Conservation (phyloP, 208 protist genomes). For the Leishmania lainsoni region DNA sequence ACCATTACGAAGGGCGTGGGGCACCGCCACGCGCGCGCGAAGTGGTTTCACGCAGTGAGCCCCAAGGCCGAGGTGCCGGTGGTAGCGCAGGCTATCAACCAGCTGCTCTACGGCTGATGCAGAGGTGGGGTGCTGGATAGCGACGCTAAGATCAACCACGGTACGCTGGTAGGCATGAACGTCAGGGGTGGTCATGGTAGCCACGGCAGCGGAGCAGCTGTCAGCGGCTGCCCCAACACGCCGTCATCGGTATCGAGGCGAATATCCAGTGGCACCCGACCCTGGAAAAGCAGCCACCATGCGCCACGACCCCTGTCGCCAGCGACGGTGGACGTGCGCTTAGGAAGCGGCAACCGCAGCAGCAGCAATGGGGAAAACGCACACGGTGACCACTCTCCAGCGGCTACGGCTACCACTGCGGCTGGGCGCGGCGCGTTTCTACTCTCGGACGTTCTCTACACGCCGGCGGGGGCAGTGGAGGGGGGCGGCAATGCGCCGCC, state of each 20-base stretch:
- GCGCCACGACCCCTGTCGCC: constrained; percentile 32
- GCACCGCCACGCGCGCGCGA: constrained; percentile 13
- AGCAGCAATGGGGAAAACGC: neutral
- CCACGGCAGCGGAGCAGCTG: neutral
- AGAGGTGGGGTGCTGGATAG: neutral
- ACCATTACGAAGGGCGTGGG: neutral
- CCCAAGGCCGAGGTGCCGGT: constrained; percentile 12
- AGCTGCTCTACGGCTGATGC: neutral
- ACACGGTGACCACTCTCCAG: neutral
- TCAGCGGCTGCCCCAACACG: neutral
- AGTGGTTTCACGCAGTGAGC: constrained; percentile 50
- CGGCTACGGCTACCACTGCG: neutral
- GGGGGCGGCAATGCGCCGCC: neutral
- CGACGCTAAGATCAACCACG: neutral
- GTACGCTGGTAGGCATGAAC: neutral
- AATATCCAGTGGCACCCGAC: constrained; percentile 37
- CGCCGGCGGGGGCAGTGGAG: constrained; percentile 18
- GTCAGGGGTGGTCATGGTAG: neutral
- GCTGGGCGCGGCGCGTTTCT: neutral
- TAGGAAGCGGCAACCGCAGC: neutral
- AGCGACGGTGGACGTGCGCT: neutral
- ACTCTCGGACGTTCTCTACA: constrained; percentile 12
- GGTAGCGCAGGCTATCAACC: constrained; percentile 1
- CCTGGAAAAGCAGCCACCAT: constrained; percentile 24
- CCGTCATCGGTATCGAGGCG: constrained; percentile 43